Evolutionary conservation across 768 basidiomycete species (phyloP).

Genomic region (Royoungia palumana): DNA sequence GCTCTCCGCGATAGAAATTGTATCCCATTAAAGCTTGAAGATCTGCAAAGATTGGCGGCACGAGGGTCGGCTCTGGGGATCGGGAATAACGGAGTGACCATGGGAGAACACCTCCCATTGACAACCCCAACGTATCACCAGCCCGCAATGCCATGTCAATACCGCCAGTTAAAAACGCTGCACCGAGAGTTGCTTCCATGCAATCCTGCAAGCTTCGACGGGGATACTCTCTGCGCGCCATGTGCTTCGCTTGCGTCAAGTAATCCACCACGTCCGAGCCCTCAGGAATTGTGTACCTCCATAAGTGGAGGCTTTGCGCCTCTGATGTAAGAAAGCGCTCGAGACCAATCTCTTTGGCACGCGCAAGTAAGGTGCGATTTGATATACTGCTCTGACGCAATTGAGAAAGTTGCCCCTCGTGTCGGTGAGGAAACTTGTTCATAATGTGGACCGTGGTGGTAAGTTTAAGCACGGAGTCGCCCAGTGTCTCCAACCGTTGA

Average conservation of each 20-base stretch:
- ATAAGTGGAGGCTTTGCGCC: slow-evolving; percentile 46
- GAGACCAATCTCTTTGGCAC: slow-evolving; percentile 62
- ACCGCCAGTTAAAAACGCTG: slow-evolving; percentile 70
- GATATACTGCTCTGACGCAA: slow-evolving; percentile 64
- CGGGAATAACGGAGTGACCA: slow-evolving; percentile 62
- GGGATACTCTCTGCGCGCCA: slow-evolving; percentile 48
- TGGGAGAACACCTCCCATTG: slow-evolving; percentile 66
- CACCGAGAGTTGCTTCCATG: slow-evolving; percentile 84
- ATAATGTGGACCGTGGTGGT: slow-evolving; percentile 73
- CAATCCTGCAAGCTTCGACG: slow-evolving; percentile 80
- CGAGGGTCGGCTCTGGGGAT: slow-evolving; percentile 28
- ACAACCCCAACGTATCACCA: slow-evolving; percentile 63
- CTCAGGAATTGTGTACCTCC: slow-evolving; percentile 51
- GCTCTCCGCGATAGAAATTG: slow-evolving; percentile 55
- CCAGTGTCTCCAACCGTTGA: slow-evolving; percentile 83
- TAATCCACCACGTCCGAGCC: slow-evolving; percentile 35
- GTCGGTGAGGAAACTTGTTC: slow-evolving; percentile 69
- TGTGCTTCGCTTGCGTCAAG: slow-evolving; percentile 25
- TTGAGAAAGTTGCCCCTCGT: slow-evolving; percentile 78
- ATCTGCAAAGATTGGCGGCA: slow-evolving; percentile 46
- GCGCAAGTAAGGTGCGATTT: slow-evolving; percentile 65
- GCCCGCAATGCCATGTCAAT: slow-evolving; percentile 62
- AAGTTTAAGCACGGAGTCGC: slow-evolving; percentile 79
- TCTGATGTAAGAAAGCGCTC: slow-evolving; percentile 66
- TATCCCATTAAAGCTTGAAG: slow-evolving; percentile 71